phyloP scores from a whole-genome alignment of 2,329 filamentous ascomycete species.

The Alternaria panax region DNA sequence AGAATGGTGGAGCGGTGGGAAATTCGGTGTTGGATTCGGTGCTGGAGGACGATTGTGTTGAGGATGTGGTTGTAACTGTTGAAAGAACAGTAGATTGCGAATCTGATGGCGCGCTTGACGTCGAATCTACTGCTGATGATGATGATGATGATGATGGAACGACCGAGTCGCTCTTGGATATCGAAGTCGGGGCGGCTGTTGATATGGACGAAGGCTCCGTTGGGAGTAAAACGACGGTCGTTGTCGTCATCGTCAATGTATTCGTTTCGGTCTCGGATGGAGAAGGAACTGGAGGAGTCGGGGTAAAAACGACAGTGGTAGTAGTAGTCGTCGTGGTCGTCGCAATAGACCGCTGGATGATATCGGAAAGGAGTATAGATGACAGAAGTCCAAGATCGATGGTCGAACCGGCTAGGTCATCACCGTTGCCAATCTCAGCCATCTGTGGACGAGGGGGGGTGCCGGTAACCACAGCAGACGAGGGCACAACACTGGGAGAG shows the following conservation, averaged over 20 bases:
- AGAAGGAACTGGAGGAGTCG: not conserved
- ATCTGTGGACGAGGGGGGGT: not conserved
- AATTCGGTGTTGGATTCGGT: not conserved
- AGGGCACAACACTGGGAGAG: not conserved
- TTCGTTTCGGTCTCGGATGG: not conserved
- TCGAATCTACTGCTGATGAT: not conserved
- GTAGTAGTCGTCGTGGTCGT: not conserved
- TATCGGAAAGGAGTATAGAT: conserved; percentile 6
- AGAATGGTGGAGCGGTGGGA: conserved; percentile 9
- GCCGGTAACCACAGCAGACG: not conserved
- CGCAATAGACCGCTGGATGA: not conserved
- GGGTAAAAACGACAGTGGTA: not conserved
- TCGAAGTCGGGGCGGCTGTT: not conserved
- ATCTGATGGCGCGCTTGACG: not conserved
- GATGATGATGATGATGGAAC: not conserved
- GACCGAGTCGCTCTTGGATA: not conserved
- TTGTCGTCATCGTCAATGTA: not conserved
- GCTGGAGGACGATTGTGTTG: not conserved
- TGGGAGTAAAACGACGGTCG: not conserved
- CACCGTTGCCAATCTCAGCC: not conserved
- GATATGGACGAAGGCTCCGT: not conserved
- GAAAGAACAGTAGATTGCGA: not conserved
- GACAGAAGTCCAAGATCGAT: conserved; percentile 11
- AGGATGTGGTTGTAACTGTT: not conserved
- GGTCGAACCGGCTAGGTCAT: not conserved